A percentile compares a stretch with the other conserved stretches of the same genome.
Conservation (phyloP, 2,329 filamentous ascomycete genomes). For the Lasiodiplodia sp. region DNA sequence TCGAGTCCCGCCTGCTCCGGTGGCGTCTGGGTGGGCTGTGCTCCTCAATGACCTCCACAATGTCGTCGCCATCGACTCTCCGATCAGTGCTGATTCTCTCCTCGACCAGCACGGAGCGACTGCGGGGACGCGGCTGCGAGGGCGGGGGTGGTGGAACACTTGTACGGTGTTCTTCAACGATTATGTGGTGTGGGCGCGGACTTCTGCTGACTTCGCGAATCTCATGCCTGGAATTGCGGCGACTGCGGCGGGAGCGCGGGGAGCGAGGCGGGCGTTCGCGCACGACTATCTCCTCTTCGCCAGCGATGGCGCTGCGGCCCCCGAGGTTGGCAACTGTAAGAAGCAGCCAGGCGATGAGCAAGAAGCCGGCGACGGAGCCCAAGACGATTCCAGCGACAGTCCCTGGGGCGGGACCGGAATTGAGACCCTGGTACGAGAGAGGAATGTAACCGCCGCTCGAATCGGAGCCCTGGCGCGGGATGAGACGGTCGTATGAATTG, state of each 20-base stretch:
- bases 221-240: constrained; percentile 41
- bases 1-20: constrained; percentile 49
- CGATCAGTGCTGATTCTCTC: constrained; percentile 38
- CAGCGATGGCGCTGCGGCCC: constrained; percentile 51
- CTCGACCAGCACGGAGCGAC: constrained; percentile 54
- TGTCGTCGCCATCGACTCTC: constrained; percentile 58
- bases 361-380: constrained; percentile 61
- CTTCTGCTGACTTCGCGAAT: constrained; percentile 49
- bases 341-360: constrained; percentile 61
- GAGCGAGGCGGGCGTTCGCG: constrained; percentile 39
- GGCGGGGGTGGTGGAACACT: constrained; percentile 30
- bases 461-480: constrained; percentile 31
- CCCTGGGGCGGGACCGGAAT: constrained; percentile 62
- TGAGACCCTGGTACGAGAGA: constrained; percentile 64
- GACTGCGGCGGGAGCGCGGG: constrained; percentile 41
- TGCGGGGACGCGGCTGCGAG: constrained; percentile 38
- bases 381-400: constrained; percentile 68
- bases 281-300: constrained; percentile 67
- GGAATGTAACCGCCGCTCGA: constrained; percentile 61
- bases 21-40: constrained; percentile 52
- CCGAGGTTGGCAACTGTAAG: constrained; percentile 49
- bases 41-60: constrained; percentile 68
- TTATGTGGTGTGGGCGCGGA: constrained; percentile 45
- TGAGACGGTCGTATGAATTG: neutral
- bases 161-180: constrained; percentile 45